Evolutionary conservation across 495 filamentous ascomycete genomes (phyloP).

Genomic region (Rostrohypoxylon terebratum): DNA sequence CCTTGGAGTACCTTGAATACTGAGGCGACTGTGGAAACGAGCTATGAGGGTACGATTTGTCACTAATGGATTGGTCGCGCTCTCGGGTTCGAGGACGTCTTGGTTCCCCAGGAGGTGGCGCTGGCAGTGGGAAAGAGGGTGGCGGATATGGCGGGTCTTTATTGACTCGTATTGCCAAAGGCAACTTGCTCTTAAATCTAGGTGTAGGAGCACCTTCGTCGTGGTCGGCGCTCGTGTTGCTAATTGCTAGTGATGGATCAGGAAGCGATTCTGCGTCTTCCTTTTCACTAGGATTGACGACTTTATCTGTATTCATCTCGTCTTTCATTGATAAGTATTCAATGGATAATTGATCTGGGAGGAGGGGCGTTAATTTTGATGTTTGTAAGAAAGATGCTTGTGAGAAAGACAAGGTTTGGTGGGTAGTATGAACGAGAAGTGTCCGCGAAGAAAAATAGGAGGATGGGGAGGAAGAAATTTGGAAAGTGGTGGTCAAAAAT

Average conservation of each 20-base stretch:
- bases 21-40: not conserved
- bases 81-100: not conserved
- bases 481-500: not conserved
- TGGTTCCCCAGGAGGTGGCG: not conserved
- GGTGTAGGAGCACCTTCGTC: not conserved
- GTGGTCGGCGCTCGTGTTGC: not conserved
- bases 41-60: not conserved
- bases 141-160: slow-evolving; percentile 9
- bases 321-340: not conserved
- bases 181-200: not conserved
- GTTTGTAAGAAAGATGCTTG: too few relatives aligned
- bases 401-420: not conserved
- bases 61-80: not conserved
- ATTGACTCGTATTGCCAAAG: not conserved
- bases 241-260: not conserved
- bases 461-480: not conserved
- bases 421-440: not conserved
- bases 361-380: not conserved
- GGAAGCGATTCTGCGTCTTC: not conserved
- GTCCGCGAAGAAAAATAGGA: not conserved
- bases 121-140: slow-evolving; percentile 9
- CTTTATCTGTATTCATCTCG: not conserved
- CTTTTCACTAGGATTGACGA: not conserved
- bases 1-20: not conserved
- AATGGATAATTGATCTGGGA: not conserved